Percentiles rank a stretch among this genome's conserved stretches.
phyloP scores from a whole-genome alignment of 495 filamentous ascomycete genomes.

The Xeromyces bisporus region DNA sequence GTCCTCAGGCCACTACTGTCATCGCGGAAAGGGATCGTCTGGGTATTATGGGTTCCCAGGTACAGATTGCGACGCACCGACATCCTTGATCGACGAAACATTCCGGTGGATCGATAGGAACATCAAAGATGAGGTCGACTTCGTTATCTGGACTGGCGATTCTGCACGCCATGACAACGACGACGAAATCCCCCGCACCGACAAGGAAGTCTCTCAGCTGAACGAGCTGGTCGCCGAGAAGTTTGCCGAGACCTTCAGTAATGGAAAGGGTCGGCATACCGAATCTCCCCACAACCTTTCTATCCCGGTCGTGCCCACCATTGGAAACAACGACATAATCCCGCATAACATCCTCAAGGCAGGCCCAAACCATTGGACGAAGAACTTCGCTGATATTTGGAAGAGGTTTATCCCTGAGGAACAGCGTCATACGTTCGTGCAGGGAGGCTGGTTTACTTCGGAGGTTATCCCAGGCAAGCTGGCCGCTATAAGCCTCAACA shows the following conservation, averaged over 20 bases:
- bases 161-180: conserved; percentile 92
- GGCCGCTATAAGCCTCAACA: conserved; percentile 89
- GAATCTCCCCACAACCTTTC: conserved; percentile 39
- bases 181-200: conserved; percentile 58
- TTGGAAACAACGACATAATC: conserved; percentile 95
- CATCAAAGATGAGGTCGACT: conserved; percentile 72
- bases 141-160: conserved; percentile 95
- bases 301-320: conserved; percentile 74
- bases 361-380: conserved; percentile 75
- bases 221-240: conserved; percentile 62
- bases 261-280: conserved; percentile 22
- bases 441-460: conserved; percentile 83
- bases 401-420: conserved; percentile 74
- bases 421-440: conserved; percentile 80
- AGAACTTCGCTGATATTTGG: conserved; percentile 60
- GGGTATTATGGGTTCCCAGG: conserved; percentile 72
- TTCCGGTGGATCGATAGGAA: conserved; percentile 84
- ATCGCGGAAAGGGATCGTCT: conserved; percentile 58
- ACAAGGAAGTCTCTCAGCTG: conserved; percentile 52
- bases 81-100: conserved; percentile 67
- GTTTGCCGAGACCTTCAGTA: conserved; percentile 57
- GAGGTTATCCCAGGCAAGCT: conserved; percentile 81
- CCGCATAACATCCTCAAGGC: conserved; percentile 85
- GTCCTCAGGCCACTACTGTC: conserved; percentile 58
- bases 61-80: conserved; percentile 74